phyloP scores from a whole-genome alignment of 2,329 filamentous ascomycete genomes.

The Lachnellula arida region DNA sequence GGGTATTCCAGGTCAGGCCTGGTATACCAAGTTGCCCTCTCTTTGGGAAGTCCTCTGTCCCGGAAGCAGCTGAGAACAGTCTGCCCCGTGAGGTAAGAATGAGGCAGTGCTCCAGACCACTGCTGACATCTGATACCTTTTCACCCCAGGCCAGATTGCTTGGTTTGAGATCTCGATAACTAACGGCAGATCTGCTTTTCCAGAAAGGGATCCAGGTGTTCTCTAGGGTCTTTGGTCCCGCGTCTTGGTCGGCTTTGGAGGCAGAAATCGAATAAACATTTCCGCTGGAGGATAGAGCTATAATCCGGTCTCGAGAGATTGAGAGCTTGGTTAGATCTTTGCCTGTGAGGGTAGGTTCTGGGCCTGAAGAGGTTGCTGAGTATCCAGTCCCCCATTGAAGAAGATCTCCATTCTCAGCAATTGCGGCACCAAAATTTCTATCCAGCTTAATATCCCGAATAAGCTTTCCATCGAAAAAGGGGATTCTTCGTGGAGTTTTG shows the following conservation, averaged over 20 bases:
- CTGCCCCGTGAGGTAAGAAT: constrained; percentile 80
- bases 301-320: constrained; percentile 76
- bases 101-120: constrained; percentile 80
- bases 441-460: constrained; percentile 85
- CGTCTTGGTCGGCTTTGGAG: constrained; percentile 64
- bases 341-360: constrained; percentile 68
- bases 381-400: constrained; percentile 87
- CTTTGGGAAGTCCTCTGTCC: constrained; percentile 70
- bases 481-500: constrained; percentile 73
- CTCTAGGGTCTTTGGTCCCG: constrained; percentile 60
- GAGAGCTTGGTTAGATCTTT: constrained; percentile 74
- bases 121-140: constrained; percentile 66
- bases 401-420: constrained; percentile 82
- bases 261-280: constrained; percentile 81
- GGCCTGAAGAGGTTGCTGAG: constrained; percentile 57
- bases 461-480: constrained; percentile 78
- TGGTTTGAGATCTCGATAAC: constrained; percentile 70
- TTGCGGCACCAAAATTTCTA: constrained; percentile 74
- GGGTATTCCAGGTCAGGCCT: constrained; percentile 72
- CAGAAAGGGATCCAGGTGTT: constrained; percentile 70
- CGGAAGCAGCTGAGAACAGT: constrained; percentile 83
- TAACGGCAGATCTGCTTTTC: constrained; percentile 53
- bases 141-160: constrained; percentile 62
- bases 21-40: constrained; percentile 85
- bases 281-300: constrained; percentile 71